A percentile compares a stretch with the other conserved stretches of the same genome.
Evolutionary conservation across 768 basidiomycete species (phyloP).

Genomic region (Suillus spraguei): DNA sequence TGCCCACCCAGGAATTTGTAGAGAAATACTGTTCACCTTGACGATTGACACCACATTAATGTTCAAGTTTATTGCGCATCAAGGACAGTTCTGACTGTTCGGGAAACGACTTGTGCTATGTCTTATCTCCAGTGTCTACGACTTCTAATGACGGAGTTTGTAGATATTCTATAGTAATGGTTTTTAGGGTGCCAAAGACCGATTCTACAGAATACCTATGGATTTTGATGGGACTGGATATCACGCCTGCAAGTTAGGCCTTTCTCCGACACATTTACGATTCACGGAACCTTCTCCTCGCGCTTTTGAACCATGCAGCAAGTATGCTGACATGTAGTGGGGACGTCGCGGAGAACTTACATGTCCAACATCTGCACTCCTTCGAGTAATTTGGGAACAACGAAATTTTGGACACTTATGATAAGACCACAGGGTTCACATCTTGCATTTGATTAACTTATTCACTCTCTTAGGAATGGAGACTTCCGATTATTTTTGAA

Average conservation of each 20-base stretch:
- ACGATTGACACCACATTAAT: neutral
- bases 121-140: neutral
- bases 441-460: too few relatives aligned
- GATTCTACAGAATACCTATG: neutral
- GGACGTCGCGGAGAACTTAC: neutral
- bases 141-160: neutral
- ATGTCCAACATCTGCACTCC: constrained; percentile 13
- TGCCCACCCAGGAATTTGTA: neutral
- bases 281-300: neutral
- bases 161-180: neutral
- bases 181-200: neutral
- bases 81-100: neutral
- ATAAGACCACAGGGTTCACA: too few relatives aligned
- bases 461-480: too few relatives aligned
- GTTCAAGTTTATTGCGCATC: too few relatives aligned
- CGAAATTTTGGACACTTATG: too few relatives aligned
- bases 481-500: too few relatives aligned
- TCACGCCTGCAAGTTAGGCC: neutral
- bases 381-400: too few relatives aligned
- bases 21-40: constrained; percentile 5
- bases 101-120: neutral
- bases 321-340: neutral
- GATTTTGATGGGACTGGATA: too few relatives aligned
- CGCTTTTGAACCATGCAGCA: constrained; percentile 27
- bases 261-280: neutral